Base-by-base conservation (phyloP, 73 alveolate genomes). In the Paramecium sonneborni region DNA sequence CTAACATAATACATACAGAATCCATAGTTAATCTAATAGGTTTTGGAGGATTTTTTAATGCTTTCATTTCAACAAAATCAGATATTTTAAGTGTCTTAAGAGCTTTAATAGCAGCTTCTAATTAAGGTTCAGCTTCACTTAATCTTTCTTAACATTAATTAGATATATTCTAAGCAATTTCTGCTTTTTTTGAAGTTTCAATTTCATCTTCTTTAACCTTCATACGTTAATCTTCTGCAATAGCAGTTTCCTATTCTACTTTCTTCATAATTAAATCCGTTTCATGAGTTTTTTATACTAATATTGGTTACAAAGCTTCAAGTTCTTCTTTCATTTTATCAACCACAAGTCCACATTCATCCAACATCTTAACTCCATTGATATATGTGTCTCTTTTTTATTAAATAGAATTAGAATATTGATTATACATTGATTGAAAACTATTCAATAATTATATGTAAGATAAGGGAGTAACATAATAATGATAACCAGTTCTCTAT, bases 31-130 rank as follows among this genome's bases (percentile, higher is more conserved):
- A 93, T 62, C 93, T 94, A 37, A 98, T 96, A 69, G 97, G 97
- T 41, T 94, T 96, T 15, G 99, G 98, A 37, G 99, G 99, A 30
- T 97, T 97, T 92, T 93, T 94, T 92, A 96, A 95, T 72, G 99
- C 87, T 87, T 98, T 96, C 86, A 98, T 94, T 94, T 97, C 99
- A 76, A 95, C 95, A 62, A 98, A 92, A 74, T 98, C 99, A 14
- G 93, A 82, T 84, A 97, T 95, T 82, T 96, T 93, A 18, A 98
- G 92, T 34, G 97, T 96, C 85, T 95, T 93, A n/a, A 98, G 93
- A 9, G 99, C 98, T 74, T 95, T 93, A 12, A 97, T 94, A 0
- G 99, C 99, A 46, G 93, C 96, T 55, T 92, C 96, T 23, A 98
- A 94, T 52, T 96, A 93, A 5, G 99, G 99, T 87, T 95, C 95